phyloP scores from a whole-genome alignment of 2,329 filamentous ascomycete species.

The Cladosporium sp. region DNA sequence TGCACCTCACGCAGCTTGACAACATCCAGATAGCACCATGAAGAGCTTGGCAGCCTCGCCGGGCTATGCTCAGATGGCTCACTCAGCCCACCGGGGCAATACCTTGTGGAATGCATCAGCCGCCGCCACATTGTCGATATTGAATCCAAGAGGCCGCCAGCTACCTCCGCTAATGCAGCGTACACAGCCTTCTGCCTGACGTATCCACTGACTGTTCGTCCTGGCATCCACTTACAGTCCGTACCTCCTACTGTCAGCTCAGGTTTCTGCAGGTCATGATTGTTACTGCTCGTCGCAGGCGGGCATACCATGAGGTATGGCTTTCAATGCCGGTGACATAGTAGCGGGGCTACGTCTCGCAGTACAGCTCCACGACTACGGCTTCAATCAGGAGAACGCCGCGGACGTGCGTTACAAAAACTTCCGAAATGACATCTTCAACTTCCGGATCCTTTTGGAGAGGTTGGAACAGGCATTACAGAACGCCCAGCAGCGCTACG shows the following conservation, averaged over 20 bases:
- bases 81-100: not conserved
- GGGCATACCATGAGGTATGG: not conserved
- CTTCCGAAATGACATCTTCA: conserved; percentile 29
- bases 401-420: conserved; percentile 28
- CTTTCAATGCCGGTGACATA: conserved; percentile 25
- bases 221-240: not conserved
- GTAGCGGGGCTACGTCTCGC: conserved; percentile 25
- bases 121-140: not conserved
- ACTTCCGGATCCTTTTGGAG: conserved; percentile 26
- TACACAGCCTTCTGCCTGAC: not conserved
- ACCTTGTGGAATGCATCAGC: not conserved
- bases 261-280: not conserved
- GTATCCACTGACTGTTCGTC: not conserved
- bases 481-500: conserved; percentile 19
- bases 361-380: conserved; percentile 26
- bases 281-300: not conserved
- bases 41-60: not conserved
- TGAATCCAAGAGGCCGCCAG: not conserved
- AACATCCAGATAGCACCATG: not conserved
- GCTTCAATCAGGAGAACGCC: conserved; percentile 27
- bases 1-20: not conserved
- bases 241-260: not conserved
- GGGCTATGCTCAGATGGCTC: not conserved
- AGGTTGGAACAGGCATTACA: conserved; percentile 24
- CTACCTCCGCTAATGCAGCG: not conserved